Evolutionary conservation across 345 rosid genomes (phyloP).

Genomic region (Durio zibethinus): DNA sequence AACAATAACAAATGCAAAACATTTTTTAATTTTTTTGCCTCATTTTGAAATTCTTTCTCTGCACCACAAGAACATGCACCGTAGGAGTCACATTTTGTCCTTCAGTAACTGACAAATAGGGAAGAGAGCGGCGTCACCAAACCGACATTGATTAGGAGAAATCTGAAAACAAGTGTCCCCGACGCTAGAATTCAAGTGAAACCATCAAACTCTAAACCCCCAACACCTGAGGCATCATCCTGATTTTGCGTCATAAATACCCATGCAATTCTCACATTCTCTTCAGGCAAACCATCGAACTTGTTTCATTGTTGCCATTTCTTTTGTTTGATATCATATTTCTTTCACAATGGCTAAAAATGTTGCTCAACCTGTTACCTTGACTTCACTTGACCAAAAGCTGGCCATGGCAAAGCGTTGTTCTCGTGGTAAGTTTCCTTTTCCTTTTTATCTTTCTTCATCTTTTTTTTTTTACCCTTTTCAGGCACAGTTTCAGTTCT

Average conservation of each 20-base stretch:
- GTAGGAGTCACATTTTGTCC: too few relatives aligned
- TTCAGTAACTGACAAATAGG: too few relatives aligned
- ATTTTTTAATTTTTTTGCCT: too few relatives aligned
- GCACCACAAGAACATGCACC: too few relatives aligned
- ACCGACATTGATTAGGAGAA: conserved; percentile 19
- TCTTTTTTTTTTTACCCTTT: neutral
- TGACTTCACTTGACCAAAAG: conserved; percentile 55
- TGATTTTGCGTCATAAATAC: conserved; percentile 18
- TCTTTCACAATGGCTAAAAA: conserved; percentile 37
- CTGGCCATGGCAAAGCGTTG: conserved; percentile 60
- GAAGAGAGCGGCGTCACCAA: conserved; percentile 2
- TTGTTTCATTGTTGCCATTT: too few relatives aligned
- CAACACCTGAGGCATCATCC: too few relatives aligned
- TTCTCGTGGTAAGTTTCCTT: conserved; percentile 39
- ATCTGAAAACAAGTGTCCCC: conserved; percentile 28
- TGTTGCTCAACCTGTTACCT: conserved; percentile 37
- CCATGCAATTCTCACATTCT: conserved; percentile 1
- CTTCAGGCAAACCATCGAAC: conserved; percentile 6
- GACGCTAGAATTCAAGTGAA: conserved; percentile 27
- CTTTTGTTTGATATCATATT: neutral
- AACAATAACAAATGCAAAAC: too few relatives aligned
- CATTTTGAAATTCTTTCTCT: too few relatives aligned
- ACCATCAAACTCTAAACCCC: conserved; percentile 36
- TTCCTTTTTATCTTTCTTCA: neutral
- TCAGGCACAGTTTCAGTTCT: neutral